Base-by-base conservation (phyloP, 2,329 filamentous ascomycete species). In the Hyphodiscus sp. region DNA sequence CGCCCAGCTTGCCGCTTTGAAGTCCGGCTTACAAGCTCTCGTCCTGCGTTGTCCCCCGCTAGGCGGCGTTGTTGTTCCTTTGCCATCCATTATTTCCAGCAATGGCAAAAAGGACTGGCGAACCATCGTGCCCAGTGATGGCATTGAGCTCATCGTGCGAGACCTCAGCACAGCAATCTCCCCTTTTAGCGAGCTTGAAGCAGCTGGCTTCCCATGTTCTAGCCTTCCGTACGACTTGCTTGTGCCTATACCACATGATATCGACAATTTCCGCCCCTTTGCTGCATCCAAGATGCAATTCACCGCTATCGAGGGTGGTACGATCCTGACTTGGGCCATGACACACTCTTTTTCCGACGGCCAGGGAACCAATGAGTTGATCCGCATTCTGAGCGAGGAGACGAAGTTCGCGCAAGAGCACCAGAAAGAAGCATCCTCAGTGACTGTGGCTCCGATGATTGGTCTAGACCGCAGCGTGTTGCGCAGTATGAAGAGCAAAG, bases 231-330 rank as follows among this genome's bases (percentile, higher is more conserved):
- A 43, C 49, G 47, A 51, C 16, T 13, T 51, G 10, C 53, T 58
- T n/a, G 29, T 53, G 11, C 50, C 56, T n/a, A 41, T 58, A 26
- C 56, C 56, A 18, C 16, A 42, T 20, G 47, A 41, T 44, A 18
- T 55, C 8, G 30, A 18, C 8, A 55, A 55, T 42, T 46, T 50
- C 41, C 16, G 38, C 18, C 53, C 53, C n/a, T 58, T 51, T 20
- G 50, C 56, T 26, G 50, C 53, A 1, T 58, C 47, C 20, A 58
- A 55, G 44, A 20, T 55, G 19, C 56, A 58, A 33, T 55, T 49
- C 30, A 55, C 44, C 19, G 53, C 53, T 18, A 55, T 58, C 20
- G 41, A 55, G 19, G 50, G 56, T 20, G 56, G 56, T 6, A 55
- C 50, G 1, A 58, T 58, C 41, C 15, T 58, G 4, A 53, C 53